Conservation (phyloP, 2,329 filamentous ascomycete species). For the Nectriaceae sp. region DNA sequence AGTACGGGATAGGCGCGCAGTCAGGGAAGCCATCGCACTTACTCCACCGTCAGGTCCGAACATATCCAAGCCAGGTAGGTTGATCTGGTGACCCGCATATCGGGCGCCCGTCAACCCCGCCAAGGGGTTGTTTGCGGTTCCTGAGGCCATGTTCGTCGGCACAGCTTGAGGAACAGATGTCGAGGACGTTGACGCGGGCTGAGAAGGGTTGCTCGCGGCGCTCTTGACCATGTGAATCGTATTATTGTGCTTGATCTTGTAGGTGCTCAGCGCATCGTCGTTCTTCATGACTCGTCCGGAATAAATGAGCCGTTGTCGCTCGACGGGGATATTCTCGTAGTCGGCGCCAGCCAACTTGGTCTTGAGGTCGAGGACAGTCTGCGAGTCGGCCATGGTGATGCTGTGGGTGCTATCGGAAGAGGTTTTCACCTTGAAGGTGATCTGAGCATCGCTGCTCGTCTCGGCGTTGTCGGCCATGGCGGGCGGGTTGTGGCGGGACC, state of each 20-base stretch:
- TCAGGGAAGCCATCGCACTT: conserved; percentile 44
- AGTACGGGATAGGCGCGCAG: conserved; percentile 10
- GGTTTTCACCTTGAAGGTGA: conserved; percentile 98
- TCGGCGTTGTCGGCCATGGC: conserved; percentile 67
- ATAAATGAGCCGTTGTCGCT: conserved; percentile 94
- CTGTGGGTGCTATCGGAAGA: conserved; percentile 85
- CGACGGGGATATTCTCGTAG: conserved; percentile 82
- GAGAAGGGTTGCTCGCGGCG: conserved; percentile 77
- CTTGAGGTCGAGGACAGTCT: conserved; percentile 85
- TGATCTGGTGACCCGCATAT: conserved; percentile 83
- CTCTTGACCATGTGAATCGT: conserved; percentile 97
- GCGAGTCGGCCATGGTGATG: conserved; percentile 76
- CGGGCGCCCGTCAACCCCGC: conserved; percentile 89
- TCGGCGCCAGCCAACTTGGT: conserved; percentile 79
- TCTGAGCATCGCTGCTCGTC: conserved; percentile 65
- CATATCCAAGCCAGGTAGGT: conserved; percentile 81
- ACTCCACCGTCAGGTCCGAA: conserved; percentile 95
- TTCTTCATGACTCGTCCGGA: conserved; percentile 97
- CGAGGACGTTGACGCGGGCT: conserved; percentile 42
- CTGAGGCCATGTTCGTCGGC: conserved; percentile 77
- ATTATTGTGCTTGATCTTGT: conserved; percentile 96
- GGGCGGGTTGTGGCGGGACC: conserved; percentile 7
- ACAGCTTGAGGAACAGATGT: conserved; percentile 49
- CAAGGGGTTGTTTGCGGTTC: conserved; percentile 84
- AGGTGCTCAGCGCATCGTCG: conserved; percentile 77